phyloP scores from a whole-genome alignment of 1,139 yeast species.

The Entelexis sorbosivorans region DNA sequence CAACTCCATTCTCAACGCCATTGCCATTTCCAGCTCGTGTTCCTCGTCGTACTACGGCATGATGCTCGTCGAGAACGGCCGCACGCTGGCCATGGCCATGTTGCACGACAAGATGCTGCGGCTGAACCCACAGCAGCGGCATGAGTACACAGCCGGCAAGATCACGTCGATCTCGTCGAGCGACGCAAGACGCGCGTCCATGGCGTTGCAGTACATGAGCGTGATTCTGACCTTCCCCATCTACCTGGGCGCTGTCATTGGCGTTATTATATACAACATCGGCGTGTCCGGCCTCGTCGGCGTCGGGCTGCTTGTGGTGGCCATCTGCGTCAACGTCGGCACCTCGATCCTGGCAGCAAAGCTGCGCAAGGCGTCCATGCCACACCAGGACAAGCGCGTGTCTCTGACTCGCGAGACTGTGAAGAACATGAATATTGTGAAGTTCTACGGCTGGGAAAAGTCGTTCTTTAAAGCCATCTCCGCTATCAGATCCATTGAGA shows the following conservation, averaged over 20 bases:
- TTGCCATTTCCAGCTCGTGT: not conserved
- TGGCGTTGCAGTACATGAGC: constrained; percentile 59
- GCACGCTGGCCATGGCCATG: constrained; percentile 28
- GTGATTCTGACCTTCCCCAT: constrained; percentile 53
- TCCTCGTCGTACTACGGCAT: not conserved
- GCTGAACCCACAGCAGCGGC: constrained; percentile 47
- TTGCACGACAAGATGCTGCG: constrained; percentile 54
- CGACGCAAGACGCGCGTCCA: constrained; percentile 66
- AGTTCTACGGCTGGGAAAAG: constrained; percentile 64
- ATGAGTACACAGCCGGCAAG: constrained; percentile 51
- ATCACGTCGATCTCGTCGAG: constrained; percentile 69
- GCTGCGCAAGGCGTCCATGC: constrained; percentile 35
- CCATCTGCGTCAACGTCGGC: constrained; percentile 10
- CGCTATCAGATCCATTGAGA: constrained; percentile 39
- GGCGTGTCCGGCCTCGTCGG: constrained; percentile 71
- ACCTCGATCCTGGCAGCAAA: constrained; percentile 30
- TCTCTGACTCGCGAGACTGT: constrained; percentile 51
- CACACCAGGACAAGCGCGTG: constrained; percentile 36
- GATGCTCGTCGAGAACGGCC: constrained; percentile 16
- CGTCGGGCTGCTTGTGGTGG: constrained; percentile 36
- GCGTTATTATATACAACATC: constrained; percentile 52
- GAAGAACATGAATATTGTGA: constrained; percentile 53
- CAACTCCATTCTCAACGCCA: not conserved
- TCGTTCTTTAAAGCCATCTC: constrained; percentile 41
- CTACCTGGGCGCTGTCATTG: constrained; percentile 52